Evolutionary conservation across 495 filamentous ascomycete genomes (phyloP).

Genomic region (Penicillium cosmopolitanum): DNA sequence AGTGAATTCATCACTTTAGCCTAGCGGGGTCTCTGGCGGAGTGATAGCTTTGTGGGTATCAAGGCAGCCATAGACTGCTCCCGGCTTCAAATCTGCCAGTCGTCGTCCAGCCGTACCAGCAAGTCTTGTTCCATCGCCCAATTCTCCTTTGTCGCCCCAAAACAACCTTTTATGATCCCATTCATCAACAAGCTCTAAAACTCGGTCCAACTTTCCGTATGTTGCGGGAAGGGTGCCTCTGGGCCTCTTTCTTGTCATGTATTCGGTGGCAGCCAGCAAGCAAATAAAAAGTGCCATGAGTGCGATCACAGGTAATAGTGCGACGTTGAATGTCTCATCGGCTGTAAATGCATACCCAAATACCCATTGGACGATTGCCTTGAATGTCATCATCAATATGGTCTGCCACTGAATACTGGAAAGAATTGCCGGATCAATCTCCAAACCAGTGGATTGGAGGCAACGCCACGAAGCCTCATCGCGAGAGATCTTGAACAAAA

Average conservation of each 20-base stretch:
- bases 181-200: constrained; percentile 8
- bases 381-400: constrained; percentile 4
- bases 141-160: constrained; percentile 11
- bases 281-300: constrained; percentile 4
- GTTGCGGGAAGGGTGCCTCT: constrained; percentile 5
- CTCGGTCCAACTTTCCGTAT: constrained; percentile 5
- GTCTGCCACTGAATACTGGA: constrained; percentile 8
- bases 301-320: constrained; percentile 9
- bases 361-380: constrained; percentile 11
- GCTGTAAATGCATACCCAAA: constrained; percentile 13
- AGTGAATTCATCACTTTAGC: neutral
- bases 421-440: constrained; percentile 1
- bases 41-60: neutral
- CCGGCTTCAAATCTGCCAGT: constrained; percentile 6
- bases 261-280: constrained; percentile 7
- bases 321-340: constrained; percentile 8
- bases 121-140: neutral
- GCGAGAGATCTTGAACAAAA: constrained; percentile 12
- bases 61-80: constrained; percentile 1
- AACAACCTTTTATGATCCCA: constrained; percentile 7
- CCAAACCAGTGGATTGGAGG: neutral
- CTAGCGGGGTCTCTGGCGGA: neutral
- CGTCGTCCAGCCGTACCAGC: constrained; percentile 8
- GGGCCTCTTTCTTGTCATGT: constrained; percentile 9
- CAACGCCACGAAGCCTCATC: constrained; percentile 12